Percentiles rank a stretch among this genome's conserved stretches.
Conservation (phyloP, 164 flowering plant genomes). For the Amborella trichopoda region DNA sequence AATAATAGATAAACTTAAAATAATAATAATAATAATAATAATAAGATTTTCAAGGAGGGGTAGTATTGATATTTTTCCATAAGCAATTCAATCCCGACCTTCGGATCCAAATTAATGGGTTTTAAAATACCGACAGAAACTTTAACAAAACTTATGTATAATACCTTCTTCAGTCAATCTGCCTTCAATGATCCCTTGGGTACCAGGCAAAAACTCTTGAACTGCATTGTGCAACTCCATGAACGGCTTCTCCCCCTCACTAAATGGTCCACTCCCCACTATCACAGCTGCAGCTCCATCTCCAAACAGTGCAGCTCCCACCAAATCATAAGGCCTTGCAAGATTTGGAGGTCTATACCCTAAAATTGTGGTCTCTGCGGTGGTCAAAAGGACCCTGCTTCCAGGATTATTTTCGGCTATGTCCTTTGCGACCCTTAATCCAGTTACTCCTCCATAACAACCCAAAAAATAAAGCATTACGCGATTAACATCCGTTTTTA, state of each 20-base stretch:
- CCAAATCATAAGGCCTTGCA: conserved; percentile 53
- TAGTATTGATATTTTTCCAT: too few species aligned
- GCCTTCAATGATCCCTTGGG: conserved; percentile 43
- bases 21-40: too few species aligned
- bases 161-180: conserved; percentile 47
- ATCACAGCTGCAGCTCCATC: conserved; percentile 66
- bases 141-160: too few species aligned
- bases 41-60: too few species aligned
- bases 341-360: conserved; percentile 58
- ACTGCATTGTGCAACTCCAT: conserved; percentile 45
- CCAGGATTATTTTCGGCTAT: conserved; percentile 72
- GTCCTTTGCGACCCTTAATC: conserved; percentile 58
- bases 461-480: conserved; percentile 67
- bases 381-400: conserved; percentile 44
- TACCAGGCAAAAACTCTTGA: conserved; percentile 53
- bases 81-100: too few species aligned
- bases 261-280: conserved; percentile 34
- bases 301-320: conserved; percentile 67
- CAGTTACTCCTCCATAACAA: conserved; percentile 64
- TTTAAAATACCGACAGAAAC: too few species aligned
- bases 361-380: conserved; percentile 57
- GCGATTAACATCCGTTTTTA: conserved; percentile 32
- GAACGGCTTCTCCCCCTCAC: conserved; percentile 30
- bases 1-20: too few species aligned
- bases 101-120: too few species aligned